Evolutionary conservation across 1,139 yeast species (phyloP).

Genomic region (Saccharomyces hybrid): DNA sequence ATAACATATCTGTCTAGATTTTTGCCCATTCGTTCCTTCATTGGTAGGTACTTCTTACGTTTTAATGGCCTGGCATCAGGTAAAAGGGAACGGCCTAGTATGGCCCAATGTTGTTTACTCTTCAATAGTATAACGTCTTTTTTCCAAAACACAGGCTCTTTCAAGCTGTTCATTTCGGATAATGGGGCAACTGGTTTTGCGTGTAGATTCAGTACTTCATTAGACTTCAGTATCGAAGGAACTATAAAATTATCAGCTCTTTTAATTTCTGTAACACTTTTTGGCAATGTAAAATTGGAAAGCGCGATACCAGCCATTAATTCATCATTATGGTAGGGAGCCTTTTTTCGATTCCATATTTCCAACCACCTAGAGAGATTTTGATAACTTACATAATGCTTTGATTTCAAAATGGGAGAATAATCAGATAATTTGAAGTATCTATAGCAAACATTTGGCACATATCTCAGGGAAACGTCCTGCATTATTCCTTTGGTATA

Average conservation of each 20-base stretch:
- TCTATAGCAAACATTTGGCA: constrained; percentile 16
- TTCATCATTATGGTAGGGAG: not conserved
- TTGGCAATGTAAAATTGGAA: constrained; percentile 12
- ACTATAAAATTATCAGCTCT: constrained; percentile 16
- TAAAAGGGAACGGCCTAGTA: constrained; percentile 20
- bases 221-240: constrained; percentile 10
- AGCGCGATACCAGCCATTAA: constrained; percentile 12
- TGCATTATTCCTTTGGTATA: constrained; percentile 6
- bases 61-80: constrained; percentile 11
- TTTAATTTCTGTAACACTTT: constrained; percentile 11
- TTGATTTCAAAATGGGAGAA: constrained; percentile 6
- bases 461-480: constrained; percentile 23
- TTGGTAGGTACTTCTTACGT: constrained; percentile 12
- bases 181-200: constrained; percentile 4
- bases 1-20: constrained; percentile 2
- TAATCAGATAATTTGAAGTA: constrained; percentile 12
- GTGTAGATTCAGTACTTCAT: constrained; percentile 9
- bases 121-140: constrained; percentile 16
- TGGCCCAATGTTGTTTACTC: constrained; percentile 23
- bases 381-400: constrained; percentile 10
- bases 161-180: not conserved
- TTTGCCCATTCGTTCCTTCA: constrained; percentile 6
- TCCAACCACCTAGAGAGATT: constrained; percentile 6
- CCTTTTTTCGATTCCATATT: constrained; percentile 1
- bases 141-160: constrained; percentile 15